Evolutionary conservation across 192 early-diverging fungal species (phyloP), one percentile per base, ranked within the genome.

Genomic region (Spizellomyces sp.): DNA sequence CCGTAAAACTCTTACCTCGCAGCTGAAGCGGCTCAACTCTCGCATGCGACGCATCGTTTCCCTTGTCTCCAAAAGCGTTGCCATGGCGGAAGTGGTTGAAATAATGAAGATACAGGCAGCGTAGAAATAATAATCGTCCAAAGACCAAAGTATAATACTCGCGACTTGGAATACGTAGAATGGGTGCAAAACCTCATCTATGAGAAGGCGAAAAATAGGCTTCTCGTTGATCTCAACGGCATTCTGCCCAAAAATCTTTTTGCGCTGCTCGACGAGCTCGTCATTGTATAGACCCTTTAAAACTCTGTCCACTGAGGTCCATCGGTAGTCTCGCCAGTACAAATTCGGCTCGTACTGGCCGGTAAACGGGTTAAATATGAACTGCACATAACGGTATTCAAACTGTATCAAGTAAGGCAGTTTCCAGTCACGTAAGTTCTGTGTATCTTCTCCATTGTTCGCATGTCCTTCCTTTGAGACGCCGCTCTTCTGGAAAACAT

Each of bases 61-160:
- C 63, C 90, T 88, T 5, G 93, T 96, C 74, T 87, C 85, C 36
- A 93, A 61, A 47, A 96, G 80, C 4, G 95, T 94, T 12, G 85
- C 83, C 43, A 91, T 69, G 9, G 95, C 89, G 10, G 93, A 92
- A 15, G 88, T 79, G 0, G 88, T 86, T 10, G 93, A 93, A 58
- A 98, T 96, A 10, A 96, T 62, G 61, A 96, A 83, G 62, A 99
- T 98, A 73, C 94, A 96, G 17, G 83, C 79, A 0, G 95, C 98
- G 71, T 98, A 99, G 77, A 96, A 96, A 64, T 93, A 92, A 79
- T 99, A 99, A 76, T 96, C 86, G 65, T 99, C 98, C 22, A 90
- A 68, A 67, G 84, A 90, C 98, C 85, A 87, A 8, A 85, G 78
- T 27, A 86, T 76, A 55, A 84, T 83, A 66, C 77, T 84, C 5